Conservation (phyloP, 179 eudicot species). For the Vitellaria paradoxa region DNA sequence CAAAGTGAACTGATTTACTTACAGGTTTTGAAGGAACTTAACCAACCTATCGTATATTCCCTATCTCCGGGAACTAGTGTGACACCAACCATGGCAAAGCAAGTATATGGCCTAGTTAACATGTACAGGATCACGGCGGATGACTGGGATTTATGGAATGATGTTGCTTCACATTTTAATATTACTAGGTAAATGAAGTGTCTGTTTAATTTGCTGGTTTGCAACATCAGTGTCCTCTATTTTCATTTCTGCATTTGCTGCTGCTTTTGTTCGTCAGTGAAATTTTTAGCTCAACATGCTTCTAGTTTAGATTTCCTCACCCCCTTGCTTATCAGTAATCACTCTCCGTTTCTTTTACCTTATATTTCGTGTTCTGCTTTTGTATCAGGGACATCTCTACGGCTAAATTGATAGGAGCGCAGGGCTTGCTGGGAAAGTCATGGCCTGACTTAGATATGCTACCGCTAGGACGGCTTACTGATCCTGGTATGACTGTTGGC, state of each 20-base stretch:
- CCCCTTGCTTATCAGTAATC: background rate
- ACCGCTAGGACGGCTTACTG: slow-evolving; percentile 93
- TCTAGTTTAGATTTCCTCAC: background rate
- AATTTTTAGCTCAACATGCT: background rate
- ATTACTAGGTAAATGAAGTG: slow-evolving; percentile 42
- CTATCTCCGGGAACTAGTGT: slow-evolving; percentile 91
- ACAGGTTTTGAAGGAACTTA: slow-evolving; percentile 59
- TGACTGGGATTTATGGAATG: slow-evolving; percentile 93
- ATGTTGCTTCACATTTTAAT: slow-evolving; percentile 80
- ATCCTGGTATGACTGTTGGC: slow-evolving; percentile 44
- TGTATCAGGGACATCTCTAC: slow-evolving; percentile 60
- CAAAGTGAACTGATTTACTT: slow-evolving; percentile 13
- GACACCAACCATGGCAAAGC: slow-evolving; percentile 76
- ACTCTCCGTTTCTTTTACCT: background rate
- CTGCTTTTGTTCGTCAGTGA: background rate
- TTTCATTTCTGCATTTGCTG: slow-evolving; percentile 5
- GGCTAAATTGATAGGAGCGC: slow-evolving; percentile 73
- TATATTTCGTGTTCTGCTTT: background rate
- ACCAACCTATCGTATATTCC: slow-evolving; percentile 69
- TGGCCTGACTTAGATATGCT: slow-evolving; percentile 99
- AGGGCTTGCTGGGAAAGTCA: slow-evolving; percentile 68
- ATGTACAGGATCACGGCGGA: slow-evolving; percentile 97
- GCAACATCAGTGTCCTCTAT: background rate
- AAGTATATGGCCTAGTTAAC: slow-evolving; percentile 59
- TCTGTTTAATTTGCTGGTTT: slow-evolving; percentile 1